phyloP scores from a whole-genome alignment of 805 yeast species.

The Candida anglica region DNA sequence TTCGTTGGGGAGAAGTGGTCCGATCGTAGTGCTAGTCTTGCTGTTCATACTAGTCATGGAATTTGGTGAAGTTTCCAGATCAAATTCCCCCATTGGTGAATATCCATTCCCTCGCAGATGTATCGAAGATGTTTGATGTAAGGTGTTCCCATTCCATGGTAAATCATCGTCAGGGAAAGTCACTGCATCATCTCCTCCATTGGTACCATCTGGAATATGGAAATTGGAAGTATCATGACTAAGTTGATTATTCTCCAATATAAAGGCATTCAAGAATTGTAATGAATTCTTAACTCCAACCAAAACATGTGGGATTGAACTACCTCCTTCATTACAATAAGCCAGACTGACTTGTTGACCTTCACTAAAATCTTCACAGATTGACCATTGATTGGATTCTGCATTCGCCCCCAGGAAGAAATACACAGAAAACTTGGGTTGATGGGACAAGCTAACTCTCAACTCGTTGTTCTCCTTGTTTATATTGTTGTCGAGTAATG shows the following conservation, averaged over 20 bases:
- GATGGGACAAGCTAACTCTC: conserved; percentile 46
- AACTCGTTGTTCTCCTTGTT: conserved; percentile 42
- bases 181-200: not conserved
- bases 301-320: conserved; percentile 63
- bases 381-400: conserved; percentile 66
- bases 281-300: conserved; percentile 53
- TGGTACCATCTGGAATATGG: no score
- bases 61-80: conserved; percentile 11
- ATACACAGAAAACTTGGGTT: conserved; percentile 78
- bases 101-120: not conserved
- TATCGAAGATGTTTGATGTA: not conserved
- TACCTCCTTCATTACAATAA: conserved; percentile 48
- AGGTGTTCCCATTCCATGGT: not conserved
- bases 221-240: no score
- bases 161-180: no score
- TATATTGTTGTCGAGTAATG: conserved; percentile 47
- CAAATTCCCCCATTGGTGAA: not conserved
- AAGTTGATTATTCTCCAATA: conserved; percentile 36
- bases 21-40: no score
- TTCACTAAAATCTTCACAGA: conserved; percentile 80
- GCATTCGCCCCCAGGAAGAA: conserved; percentile 54
- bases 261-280: conserved; percentile 51
- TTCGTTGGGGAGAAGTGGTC: no score
- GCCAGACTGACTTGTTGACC: conserved; percentile 78
- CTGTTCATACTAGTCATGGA: conserved; percentile 9